These are phyloP conservation scores for Stagonosporopsis cucurbitacearum DNA, from an alignment of 2,329 filamentous ascomycete genomes.

Conservation along the genomic window DNA sequence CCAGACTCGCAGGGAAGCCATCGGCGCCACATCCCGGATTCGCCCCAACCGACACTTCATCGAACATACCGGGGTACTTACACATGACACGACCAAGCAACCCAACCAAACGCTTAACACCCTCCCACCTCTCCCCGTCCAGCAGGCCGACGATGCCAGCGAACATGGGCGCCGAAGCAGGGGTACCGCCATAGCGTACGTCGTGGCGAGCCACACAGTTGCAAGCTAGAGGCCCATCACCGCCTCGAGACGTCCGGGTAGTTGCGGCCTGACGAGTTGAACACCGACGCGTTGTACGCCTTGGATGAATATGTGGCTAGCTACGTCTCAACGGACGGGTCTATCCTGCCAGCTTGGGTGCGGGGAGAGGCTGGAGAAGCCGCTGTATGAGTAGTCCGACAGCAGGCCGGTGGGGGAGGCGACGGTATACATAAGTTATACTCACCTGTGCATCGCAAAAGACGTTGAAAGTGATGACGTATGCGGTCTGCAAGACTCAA, in stretches of 20 bases:
- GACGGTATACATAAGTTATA: slow-evolving; percentile 39
- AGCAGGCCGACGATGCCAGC: slow-evolving; percentile 64
- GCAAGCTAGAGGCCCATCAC: slow-evolving; percentile 58
- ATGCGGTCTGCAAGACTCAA: slow-evolving; percentile 27
- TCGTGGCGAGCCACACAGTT: slow-evolving; percentile 44
- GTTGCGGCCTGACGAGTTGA: slow-evolving; percentile 55
- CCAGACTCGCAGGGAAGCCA: slow-evolving; percentile 33
- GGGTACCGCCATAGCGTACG: slow-evolving; percentile 55
- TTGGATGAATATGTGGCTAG: slow-evolving; percentile 12
- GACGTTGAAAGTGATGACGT: slow-evolving; percentile 29
- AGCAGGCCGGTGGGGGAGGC: slow-evolving; percentile 5
- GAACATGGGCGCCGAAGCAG: slow-evolving; percentile 63
- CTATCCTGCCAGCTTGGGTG: slow-evolving; percentile 54
- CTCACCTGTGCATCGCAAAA: slow-evolving; percentile 25
- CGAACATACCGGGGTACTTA: slow-evolving; percentile 50
- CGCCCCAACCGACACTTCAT: slow-evolving; percentile 50
- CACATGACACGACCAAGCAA: slow-evolving; percentile 67
- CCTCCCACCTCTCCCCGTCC: slow-evolving; percentile 63
- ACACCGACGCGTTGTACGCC: slow-evolving; percentile 14
- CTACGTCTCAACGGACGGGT: slow-evolving; percentile 20
- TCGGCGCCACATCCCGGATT: slow-evolving; percentile 43
- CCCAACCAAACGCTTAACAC: slow-evolving; percentile 57
- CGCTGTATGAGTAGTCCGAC: slow-evolving; percentile 41
- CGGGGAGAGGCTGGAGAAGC: slow-evolving; percentile 57
- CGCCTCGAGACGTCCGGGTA: slow-evolving; percentile 67